Evolutionary conservation across 2,329 filamentous ascomycete genomes (phyloP).

Genomic region (Colletotrichum scovillei): DNA sequence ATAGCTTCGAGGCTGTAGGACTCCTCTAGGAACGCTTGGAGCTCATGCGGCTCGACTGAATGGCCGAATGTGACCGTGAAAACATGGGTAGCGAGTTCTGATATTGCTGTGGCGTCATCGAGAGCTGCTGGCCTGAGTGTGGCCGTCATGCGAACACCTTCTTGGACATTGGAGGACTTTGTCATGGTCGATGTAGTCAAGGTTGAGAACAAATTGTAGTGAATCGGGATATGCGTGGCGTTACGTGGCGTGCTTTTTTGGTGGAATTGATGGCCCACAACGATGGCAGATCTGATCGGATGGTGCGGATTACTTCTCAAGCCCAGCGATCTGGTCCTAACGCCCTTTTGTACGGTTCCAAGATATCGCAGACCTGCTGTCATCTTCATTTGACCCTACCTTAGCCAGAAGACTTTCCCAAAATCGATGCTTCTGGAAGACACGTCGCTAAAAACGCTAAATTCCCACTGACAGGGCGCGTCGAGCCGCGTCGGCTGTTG

Average conservation of each 20-base stretch:
- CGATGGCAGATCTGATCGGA: background rate
- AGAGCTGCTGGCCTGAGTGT: constrained; percentile 5
- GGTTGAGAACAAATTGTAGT: background rate
- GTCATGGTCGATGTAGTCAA: background rate
- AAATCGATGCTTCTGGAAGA: background rate
- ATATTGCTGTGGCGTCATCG: constrained; percentile 45
- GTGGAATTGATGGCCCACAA: background rate
- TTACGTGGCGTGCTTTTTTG: background rate
- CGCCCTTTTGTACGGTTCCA: constrained; percentile 2
- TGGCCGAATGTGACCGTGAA: constrained; percentile 55
- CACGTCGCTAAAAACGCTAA: constrained; percentile 14
- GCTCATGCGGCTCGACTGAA: constrained; percentile 50
- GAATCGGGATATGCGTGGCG: background rate
- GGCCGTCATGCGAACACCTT: background rate
- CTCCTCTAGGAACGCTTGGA: constrained; percentile 50
- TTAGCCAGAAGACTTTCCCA: background rate
- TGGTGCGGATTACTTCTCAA: background rate
- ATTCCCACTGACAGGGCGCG: background rate
- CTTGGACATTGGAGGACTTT: background rate
- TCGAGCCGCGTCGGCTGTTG: background rate
- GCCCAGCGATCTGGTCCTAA: no score
- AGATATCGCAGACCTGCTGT: background rate
- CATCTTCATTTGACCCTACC: background rate
- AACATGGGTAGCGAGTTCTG: constrained; percentile 47
- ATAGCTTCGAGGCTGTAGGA: constrained; percentile 50